phyloP scores from a whole-genome alignment of 1,284 basidiomycete genomes.

The Puccinia sorghi region DNA sequence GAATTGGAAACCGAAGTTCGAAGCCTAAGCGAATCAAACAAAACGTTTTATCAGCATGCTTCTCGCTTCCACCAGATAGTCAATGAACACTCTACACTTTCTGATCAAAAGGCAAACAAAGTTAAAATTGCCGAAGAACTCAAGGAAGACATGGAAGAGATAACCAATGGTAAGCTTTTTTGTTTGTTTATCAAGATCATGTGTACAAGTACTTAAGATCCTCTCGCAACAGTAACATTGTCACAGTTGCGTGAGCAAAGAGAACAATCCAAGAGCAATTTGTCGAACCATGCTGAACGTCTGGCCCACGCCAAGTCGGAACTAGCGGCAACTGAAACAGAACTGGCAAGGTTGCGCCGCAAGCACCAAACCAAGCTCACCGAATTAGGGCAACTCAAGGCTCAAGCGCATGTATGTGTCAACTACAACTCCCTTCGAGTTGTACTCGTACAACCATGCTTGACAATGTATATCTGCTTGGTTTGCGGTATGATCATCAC shows the following conservation, averaged over 20 bases:
- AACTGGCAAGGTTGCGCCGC: constrained; percentile 53
- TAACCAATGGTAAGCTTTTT: constrained; percentile 65
- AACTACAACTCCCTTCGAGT: not conserved
- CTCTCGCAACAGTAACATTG: constrained; percentile 30
- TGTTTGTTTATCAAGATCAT: not conserved
- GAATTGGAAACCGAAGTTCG: constrained; percentile 70
- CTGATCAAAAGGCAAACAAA: constrained; percentile 69
- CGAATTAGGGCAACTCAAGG: constrained; percentile 57
- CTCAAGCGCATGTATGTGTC: constrained; percentile 57
- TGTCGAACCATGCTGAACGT: constrained; percentile 42
- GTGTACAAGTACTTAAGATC: not conserved
- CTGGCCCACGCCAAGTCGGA: constrained; percentile 48
- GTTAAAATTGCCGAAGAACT: constrained; percentile 68
- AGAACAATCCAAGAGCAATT: constrained; percentile 28
- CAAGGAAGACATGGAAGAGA: constrained; percentile 64
- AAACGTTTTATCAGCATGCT: constrained; percentile 77
- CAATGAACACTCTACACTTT: constrained; percentile 69
- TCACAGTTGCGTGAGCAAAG: constrained; percentile 24
- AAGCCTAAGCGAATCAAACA: constrained; percentile 71
- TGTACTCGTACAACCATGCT: not conserved
- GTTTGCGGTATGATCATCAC: not conserved
- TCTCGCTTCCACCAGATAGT: constrained; percentile 82
- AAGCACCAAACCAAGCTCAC: constrained; percentile 51
- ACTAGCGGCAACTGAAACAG: constrained; percentile 56
- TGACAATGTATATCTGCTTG: not conserved